These are phyloP conservation scores for Plantago coronopus DNA, from an alignment of 305 asterid genomes.

Conservation along the genomic window DNA sequence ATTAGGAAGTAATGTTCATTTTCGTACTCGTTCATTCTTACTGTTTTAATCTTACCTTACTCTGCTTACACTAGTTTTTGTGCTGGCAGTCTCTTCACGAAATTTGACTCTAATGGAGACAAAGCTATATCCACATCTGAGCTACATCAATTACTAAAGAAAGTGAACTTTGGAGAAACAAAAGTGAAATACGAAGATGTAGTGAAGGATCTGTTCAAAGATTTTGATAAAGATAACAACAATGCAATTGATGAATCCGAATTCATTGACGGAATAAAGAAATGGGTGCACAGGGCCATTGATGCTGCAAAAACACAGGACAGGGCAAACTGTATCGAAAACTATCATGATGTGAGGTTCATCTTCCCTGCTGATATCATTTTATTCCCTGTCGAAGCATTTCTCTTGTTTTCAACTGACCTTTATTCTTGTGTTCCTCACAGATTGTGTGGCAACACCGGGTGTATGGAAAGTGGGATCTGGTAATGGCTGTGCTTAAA, in stretches of 20 bases:
- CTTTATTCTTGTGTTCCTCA: not conserved
- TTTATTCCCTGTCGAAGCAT: not conserved
- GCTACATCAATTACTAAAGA: constrained; percentile 33
- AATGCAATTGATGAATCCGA: constrained; percentile 39
- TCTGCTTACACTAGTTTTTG: not conserved
- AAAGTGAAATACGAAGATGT: constrained; percentile 31
- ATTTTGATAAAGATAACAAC: constrained; percentile 33
- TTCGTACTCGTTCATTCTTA: not conserved
- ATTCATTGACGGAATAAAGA: constrained; percentile 37
- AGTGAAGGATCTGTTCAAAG: constrained; percentile 36
- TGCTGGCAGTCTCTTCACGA: constrained; percentile 42
- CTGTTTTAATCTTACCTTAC: not conserved
- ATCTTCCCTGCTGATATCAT: not conserved
- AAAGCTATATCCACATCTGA: constrained; percentile 36
- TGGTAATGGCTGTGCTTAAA: constrained; percentile 26
- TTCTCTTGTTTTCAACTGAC: too few relatives aligned
- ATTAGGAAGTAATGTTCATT: constrained; percentile 29
- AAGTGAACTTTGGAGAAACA: constrained; percentile 36
- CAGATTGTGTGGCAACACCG: constrained; percentile 38
- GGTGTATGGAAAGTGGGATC: constrained; percentile 21
- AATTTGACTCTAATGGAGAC: constrained; percentile 33
- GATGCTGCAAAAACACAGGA: constrained; percentile 23
- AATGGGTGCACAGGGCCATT: constrained; percentile 41
- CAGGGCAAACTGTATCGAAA: constrained; percentile 20
- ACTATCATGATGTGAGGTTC: constrained; percentile 33